These are phyloP conservation scores for Leishmania turanica DNA, from an alignment of 208 protist genomes.

Conservation along the genomic window DNA sequence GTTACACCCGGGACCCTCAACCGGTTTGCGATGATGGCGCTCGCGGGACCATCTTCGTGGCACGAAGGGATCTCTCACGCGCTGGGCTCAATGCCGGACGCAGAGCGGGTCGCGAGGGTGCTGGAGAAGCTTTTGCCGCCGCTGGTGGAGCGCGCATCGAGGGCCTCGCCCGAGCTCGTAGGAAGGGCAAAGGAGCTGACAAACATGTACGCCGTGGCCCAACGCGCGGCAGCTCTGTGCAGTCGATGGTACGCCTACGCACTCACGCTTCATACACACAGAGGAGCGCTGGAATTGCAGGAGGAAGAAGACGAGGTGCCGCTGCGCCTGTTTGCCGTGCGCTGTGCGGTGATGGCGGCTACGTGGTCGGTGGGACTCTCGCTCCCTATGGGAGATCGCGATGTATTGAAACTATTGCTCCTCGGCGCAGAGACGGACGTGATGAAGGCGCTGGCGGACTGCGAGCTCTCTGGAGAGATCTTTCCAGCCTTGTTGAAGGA, in stretches of 20 bases:
- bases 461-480: constrained; percentile 22
- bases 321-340: constrained; percentile 36
- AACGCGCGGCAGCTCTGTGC: constrained; percentile 39
- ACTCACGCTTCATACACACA: constrained; percentile 25
- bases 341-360: constrained; percentile 64
- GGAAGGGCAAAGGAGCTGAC: constrained; percentile 17
- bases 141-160: constrained; percentile 32
- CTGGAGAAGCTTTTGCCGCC: constrained; percentile 37
- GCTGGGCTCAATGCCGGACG: constrained; percentile 19
- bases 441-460: constrained; percentile 21
- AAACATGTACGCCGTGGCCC: constrained; percentile 35
- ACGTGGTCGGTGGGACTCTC: constrained; percentile 57
- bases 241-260: constrained; percentile 61
- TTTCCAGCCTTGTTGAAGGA: constrained; percentile 23
- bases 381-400: constrained; percentile 25
- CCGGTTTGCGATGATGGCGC: constrained; percentile 30
- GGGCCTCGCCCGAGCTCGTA: constrained; percentile 24
- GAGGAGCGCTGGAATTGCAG: constrained; percentile 26
- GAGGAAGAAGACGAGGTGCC: constrained; percentile 39
- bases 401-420: constrained; percentile 46
- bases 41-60: constrained; percentile 20
- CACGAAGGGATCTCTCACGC: constrained; percentile 3
- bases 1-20: constrained; percentile 18
- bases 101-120: constrained; percentile 20
- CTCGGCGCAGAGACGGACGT: constrained; percentile 37